Evolutionary conservation across 1,284 basidiomycete species (phyloP), one percentile per base, ranked within the genome.

Genomic region (Trichosporon ovoides): DNA sequence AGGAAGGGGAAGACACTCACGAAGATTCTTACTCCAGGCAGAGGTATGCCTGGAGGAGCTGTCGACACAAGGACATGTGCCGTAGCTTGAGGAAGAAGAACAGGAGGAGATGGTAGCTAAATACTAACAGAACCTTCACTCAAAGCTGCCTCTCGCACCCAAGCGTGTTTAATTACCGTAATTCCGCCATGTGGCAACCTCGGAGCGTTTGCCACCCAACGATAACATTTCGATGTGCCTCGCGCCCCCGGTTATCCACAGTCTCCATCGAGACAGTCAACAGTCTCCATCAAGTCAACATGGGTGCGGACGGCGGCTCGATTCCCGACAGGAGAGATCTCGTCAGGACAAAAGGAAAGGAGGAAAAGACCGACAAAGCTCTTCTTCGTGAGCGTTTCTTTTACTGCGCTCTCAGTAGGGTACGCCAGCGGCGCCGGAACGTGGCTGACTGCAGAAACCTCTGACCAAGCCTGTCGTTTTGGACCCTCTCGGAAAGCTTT

Each of bases 331-430:
- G 77, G 55, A 61, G 74, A 14, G 77, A 79, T 61, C 68, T 79
- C 22, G 77, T 79, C 31, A 73, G 67, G 68, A 77, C 72, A 18
- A 75, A 74, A 53, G 71, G 69, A 12, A 73, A 74, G 56, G 60
- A 66, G 0, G 69, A 86, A 81, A 85, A 86, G 49, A 88, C 91
- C 67, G 91, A 87, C 76, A 87, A 88, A 5, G 90, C 90, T 66
- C 85, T 92, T 66, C 84, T 86, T 31, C 83, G 86, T 33, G 91
- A 91, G n/a, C 81, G 84, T 54, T 96, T 89, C 90, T 84, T 88
- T 65, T 90, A 87, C 70, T 96, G 93, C 72, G 91, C 92, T 10
- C 80, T 97, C 3, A 95, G 91, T 48, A 96, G 94, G 83, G 91
- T 90, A 68, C 54, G 81, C 73, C 35, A 2, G 24, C 20, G 33